phyloP scores from a whole-genome alignment of 495 filamentous ascomycete genomes.

The Tuber indicum region DNA sequence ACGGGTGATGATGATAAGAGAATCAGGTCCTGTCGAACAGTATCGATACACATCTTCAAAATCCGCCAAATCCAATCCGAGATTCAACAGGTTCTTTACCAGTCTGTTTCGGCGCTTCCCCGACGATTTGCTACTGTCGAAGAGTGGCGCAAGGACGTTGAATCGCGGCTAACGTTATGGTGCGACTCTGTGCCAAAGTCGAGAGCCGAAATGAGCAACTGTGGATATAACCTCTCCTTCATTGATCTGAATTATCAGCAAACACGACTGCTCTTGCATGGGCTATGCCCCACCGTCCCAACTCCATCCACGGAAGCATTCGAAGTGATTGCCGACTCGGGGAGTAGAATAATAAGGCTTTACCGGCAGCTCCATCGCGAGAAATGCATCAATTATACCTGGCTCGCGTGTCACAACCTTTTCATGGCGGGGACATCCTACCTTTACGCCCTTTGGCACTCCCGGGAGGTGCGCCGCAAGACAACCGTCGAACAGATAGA shows the following conservation, averaged over 20 bases:
- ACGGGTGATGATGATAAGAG: conserved; percentile 35
- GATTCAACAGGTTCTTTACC: conserved; percentile 47
- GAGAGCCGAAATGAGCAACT: conserved; percentile 41
- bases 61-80: conserved; percentile 48
- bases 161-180: conserved; percentile 45
- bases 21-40: conserved; percentile 41
- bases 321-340: conserved; percentile 50
- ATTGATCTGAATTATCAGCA: conserved; percentile 52
- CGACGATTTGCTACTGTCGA: conserved; percentile 43
- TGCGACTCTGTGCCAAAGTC: conserved; percentile 30
- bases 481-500: conserved; percentile 50
- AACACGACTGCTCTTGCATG: conserved; percentile 50
- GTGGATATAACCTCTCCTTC: conserved; percentile 46
- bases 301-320: conserved; percentile 47
- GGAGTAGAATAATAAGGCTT: conserved; percentile 49
- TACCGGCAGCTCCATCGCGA: conserved; percentile 50
- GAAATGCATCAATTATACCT: conserved; percentile 53
- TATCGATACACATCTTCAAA: conserved; percentile 49
- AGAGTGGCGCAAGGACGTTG: conserved; percentile 49
- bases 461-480: conserved; percentile 44
- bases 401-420: conserved; percentile 51
- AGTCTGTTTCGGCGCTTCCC: conserved; percentile 43
- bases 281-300: conserved; percentile 49
- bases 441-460: conserved; percentile 47
- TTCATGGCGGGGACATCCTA: conserved; percentile 52